phyloP scores from a whole-genome alignment of 331 rosid genomes.

The Rosa hybrid region DNA sequence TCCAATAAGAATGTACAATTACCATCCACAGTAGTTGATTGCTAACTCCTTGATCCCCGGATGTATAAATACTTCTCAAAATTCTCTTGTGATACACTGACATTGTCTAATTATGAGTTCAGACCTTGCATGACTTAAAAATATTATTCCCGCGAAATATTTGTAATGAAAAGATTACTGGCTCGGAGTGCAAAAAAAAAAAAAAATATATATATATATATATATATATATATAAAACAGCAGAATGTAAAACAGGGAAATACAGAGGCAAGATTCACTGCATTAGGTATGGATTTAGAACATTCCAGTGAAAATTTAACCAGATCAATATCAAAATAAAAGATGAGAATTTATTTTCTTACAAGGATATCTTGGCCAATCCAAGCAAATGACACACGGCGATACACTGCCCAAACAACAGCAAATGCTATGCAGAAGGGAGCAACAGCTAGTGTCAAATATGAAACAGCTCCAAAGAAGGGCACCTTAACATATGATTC shows the following conservation, averaged over 20 bases:
- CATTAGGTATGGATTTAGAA: background rate
- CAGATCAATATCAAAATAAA: slow-evolving; percentile 12
- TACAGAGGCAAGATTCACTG: background rate
- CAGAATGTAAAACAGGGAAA: background rate
- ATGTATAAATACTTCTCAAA: background rate
- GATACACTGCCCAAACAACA: slow-evolving; percentile 76
- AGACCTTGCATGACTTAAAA: background rate
- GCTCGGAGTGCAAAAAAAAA: background rate
- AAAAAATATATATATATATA: background rate
- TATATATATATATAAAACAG: background rate
- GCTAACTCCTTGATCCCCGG: background rate
- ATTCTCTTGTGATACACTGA: background rate
- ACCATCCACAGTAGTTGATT: background rate
- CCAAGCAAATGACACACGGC: slow-evolving; percentile 70
- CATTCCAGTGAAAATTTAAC: background rate
- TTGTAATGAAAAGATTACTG: background rate
- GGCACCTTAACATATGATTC: slow-evolving; percentile 80
- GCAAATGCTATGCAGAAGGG: no score
- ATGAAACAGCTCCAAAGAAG: slow-evolving; percentile 76
- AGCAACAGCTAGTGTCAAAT: slow-evolving; percentile 67
- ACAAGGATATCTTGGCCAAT: slow-evolving; percentile 98
- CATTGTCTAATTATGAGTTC: background rate
- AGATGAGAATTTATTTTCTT: slow-evolving; percentile 40
- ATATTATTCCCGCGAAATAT: background rate
- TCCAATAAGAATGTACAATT: background rate